These are phyloP conservation scores for Dryas octopetala DNA, from an alignment of 306 rosid genomes.

Conservation along the genomic window DNA sequence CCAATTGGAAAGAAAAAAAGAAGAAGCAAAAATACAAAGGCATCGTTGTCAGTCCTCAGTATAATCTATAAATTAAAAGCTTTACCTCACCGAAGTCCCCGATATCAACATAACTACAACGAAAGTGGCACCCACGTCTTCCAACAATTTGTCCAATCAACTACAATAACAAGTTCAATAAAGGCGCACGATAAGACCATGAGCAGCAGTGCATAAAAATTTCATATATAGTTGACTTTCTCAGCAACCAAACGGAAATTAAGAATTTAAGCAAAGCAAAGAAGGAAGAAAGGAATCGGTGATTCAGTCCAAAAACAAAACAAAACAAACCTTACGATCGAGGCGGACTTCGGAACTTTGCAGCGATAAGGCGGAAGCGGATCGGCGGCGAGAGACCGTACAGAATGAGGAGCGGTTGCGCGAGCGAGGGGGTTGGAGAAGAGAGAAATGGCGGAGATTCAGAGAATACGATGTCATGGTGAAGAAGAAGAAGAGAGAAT, in stretches of 20 bases:
- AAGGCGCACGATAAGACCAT: not conserved
- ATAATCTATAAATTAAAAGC: not conserved
- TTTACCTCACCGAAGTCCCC: conserved; percentile 61
- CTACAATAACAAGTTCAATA: conserved; percentile 32
- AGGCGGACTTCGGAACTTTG: not conserved
- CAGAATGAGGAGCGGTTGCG: conserved; percentile 23
- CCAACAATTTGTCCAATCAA: conserved; percentile 29
- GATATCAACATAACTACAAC: conserved; percentile 23
- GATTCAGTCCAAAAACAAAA: not conserved
- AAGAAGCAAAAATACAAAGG: not conserved
- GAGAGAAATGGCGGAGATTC: conserved; percentile 29
- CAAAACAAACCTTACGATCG: conserved; percentile 22
- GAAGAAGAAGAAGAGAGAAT: conserved; percentile 16
- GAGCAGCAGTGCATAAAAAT: not conserved
- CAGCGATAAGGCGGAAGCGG: not conserved
- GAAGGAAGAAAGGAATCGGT: not conserved
- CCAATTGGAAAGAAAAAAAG: too few species aligned
- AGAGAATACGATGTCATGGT: conserved; percentile 44
- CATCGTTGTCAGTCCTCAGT: too few species aligned
- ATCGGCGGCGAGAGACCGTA: not conserved
- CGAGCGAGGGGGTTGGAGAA: conserved; percentile 13
- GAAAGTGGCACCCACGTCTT: conserved; percentile 23
- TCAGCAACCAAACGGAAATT: not conserved
- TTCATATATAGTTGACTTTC: conserved; percentile 1
- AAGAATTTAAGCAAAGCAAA: not conserved